phyloP scores from a whole-genome alignment of 164 flowering plant genomes.

The Vitis rotundifolia region DNA sequence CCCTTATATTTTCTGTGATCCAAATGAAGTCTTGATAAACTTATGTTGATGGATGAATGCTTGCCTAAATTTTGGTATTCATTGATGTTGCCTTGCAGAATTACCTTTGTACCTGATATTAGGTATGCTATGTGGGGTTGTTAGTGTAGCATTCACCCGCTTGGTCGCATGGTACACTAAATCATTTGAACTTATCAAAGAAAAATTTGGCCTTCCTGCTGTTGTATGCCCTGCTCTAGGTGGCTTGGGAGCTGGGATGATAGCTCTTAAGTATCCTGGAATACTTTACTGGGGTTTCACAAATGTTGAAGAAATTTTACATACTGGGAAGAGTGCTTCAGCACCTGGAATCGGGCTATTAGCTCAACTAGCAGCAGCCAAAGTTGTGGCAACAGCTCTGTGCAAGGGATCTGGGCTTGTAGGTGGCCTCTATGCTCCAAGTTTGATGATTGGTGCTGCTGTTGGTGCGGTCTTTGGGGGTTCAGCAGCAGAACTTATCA shows the following conservation, averaged over 20 bases:
- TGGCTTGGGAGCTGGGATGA: conserved; percentile 94
- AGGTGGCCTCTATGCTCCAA: conserved; percentile 99
- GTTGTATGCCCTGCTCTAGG: conserved; percentile 97
- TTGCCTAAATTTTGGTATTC: neutral
- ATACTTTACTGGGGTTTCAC: conserved; percentile 98
- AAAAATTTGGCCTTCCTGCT: conserved; percentile 73
- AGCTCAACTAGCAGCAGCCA: conserved; percentile 88
- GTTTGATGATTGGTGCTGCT: conserved; percentile 99
- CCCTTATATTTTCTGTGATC: too few relatives aligned
- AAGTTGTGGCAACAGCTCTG: conserved; percentile 94
- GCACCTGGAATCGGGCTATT: conserved; percentile 97
- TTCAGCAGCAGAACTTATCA: conserved; percentile 85
- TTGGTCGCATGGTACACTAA: conserved; percentile 83
- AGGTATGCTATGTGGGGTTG: conserved; percentile 98
- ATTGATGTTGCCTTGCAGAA: conserved; percentile 53
- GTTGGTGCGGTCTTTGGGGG: conserved; percentile 99
- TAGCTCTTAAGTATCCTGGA: conserved; percentile 97
- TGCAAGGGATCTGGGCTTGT: conserved; percentile 99
- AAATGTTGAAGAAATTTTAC: conserved; percentile 96
- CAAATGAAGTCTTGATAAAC: too few relatives aligned
- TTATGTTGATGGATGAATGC: too few relatives aligned
- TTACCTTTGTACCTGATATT: conserved; percentile 89
- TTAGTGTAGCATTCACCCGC: conserved; percentile 88
- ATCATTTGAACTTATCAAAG: conserved; percentile 71
- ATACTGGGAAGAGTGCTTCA: conserved; percentile 93